Evolutionary conservation across 805 yeast genomes (phyloP), one percentile per base, ranked within the genome.

Genomic region (Barnettozyma wickerhamii): DNA sequence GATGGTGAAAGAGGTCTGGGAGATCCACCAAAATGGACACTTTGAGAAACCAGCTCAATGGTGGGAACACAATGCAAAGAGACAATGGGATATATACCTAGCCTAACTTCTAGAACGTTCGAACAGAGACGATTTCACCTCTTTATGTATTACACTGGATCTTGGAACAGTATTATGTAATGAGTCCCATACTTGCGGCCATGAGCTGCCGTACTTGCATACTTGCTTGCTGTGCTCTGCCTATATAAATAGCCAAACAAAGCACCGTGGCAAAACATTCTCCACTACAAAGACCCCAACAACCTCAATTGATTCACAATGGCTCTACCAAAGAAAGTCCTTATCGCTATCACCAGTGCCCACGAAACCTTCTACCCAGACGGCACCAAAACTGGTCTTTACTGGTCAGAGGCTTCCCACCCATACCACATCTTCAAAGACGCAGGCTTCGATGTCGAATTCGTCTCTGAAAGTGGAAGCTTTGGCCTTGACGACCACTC

Each of bases 401-500:
- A 68, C 62, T 69, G 69, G 50, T 60, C 68, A 15, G 86, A 80
- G 60, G 85, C 77, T 12, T 54, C 69, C 29, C 83, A 81, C 52
- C 84, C 86, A 33, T 79, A 59, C 59, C 55, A 71, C 37, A 69
- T 58, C 6, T 76, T 75, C 59, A 58, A 45, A 19, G 56, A 66
- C 34, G 62, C 71, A 24, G 82, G 81, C 5, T 71, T 54, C 47
- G 75, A 74, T 19, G 77, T 81, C 19, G 72, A 69, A 37, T 65
- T 80, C 44, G 79, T 69, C 17, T 75, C 83, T 6, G 85, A 80
- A 53, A 71, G 69, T 24, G 86, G 86, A 18, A 58, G 63, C 4
- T 74, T 52, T 45, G 81, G 79, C n/a, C 59, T 69, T 50, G 87
- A 81, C 53, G 79, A 68, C 36, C 78, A 75, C 57, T 79, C 85